Evolutionary conservation across 2,329 filamentous ascomycete species (phyloP).

Genomic region (Phaeophleospora eucalypticola): DNA sequence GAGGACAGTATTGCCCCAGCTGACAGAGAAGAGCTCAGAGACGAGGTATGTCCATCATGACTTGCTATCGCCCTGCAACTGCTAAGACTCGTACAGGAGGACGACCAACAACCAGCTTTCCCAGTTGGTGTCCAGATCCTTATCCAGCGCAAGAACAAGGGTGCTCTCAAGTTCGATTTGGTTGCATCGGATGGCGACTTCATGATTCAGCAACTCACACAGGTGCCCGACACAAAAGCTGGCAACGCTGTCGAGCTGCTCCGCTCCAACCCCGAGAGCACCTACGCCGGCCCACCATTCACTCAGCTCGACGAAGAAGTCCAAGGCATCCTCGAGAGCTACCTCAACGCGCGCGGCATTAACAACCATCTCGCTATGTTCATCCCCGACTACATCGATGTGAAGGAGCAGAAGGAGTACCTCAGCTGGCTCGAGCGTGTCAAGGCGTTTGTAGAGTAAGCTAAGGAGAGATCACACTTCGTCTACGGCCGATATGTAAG

Average conservation of each 20-base stretch:
- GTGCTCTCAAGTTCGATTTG: conserved; percentile 82
- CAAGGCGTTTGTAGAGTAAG: conserved; percentile 74
- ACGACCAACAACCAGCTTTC: conserved; percentile 58
- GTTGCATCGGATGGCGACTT: conserved; percentile 81
- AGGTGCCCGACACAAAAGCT: conserved; percentile 68
- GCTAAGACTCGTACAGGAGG: conserved; percentile 26
- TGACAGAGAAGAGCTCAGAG: conserved; percentile 54
- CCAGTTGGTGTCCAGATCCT: conserved; percentile 81
- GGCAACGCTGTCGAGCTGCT: conserved; percentile 64
- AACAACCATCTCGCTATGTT: conserved; percentile 82
- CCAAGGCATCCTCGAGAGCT: conserved; percentile 85
- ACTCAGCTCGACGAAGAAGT: conserved; percentile 93
- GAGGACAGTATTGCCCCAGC: conserved; percentile 56
- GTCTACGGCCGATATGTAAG: background rate
- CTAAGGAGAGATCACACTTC: background rate
- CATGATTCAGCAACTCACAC: conserved; percentile 84
- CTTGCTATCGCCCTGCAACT: conserved; percentile 29
- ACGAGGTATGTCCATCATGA: conserved; percentile 41
- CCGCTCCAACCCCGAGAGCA: conserved; percentile 57
- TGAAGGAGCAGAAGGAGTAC: conserved; percentile 99
- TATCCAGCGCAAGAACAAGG: conserved; percentile 80
- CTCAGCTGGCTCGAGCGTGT: conserved; percentile 79
- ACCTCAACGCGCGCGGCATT: conserved; percentile 90
- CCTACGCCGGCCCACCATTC: conserved; percentile 90
- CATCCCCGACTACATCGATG: conserved; percentile 91